Evolutionary conservation across 805 yeast genomes (phyloP).

Genomic region (Diddensiella transvaalensis): DNA sequence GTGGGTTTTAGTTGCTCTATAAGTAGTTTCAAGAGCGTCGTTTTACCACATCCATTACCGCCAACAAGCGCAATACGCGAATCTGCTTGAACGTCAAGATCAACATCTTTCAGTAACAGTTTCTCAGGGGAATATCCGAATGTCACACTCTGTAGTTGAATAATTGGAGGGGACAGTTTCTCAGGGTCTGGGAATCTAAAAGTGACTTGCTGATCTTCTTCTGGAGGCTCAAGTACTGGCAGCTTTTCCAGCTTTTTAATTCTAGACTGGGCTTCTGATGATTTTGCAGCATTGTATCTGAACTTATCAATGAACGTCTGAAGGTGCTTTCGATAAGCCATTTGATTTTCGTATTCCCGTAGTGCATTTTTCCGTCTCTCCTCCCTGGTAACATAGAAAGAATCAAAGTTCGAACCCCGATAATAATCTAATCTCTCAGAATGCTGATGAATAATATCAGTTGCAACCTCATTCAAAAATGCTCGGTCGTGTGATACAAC

Average conservation of each 20-base stretch:
- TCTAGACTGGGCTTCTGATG: conserved; percentile 96
- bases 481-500: conserved; percentile 98
- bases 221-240: conserved; percentile 91
- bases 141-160: conserved; percentile 79
- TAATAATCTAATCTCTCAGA: conserved; percentile 95
- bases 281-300: conserved; percentile 96
- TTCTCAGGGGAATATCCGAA: conserved; percentile 75
- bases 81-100: conserved; percentile 86
- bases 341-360: conserved; percentile 95
- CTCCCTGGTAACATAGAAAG: conserved; percentile 88
- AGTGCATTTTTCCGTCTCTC: conserved; percentile 91
- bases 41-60: conserved; percentile 99
- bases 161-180: conserved; percentile 84
- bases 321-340: conserved; percentile 91
- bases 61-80: conserved; percentile 96
- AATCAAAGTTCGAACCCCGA: conserved; percentile 84
- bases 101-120: conserved; percentile 69
- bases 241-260: conserved; percentile 93
- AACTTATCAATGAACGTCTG: conserved; percentile 94
- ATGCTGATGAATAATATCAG: conserved; percentile 97
- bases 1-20: conserved; percentile 74
- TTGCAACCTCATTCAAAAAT: conserved; percentile 94
- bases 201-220: conserved; percentile 77
- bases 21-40: conserved; percentile 82
- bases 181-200: conserved; percentile 97